Base-by-base conservation (phyloP, 2,329 filamentous ascomycete genomes). In the Tothia fuscella region DNA sequence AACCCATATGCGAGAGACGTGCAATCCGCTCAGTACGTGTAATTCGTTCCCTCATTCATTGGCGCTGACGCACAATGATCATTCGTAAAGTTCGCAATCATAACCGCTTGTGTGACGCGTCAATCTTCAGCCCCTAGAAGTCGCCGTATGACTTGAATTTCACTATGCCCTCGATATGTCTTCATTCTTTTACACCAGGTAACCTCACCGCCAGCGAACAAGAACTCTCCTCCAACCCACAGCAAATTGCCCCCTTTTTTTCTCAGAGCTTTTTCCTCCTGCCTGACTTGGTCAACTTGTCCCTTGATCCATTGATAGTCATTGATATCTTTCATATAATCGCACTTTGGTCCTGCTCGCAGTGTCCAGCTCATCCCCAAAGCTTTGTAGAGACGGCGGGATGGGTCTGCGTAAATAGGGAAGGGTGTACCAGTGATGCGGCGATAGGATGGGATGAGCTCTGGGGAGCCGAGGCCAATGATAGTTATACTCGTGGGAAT, bases 321-420 rank as follows among this genome's bases (percentile, higher is more conserved):
- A 7, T 13, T 39, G 14, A 28, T 41, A 13, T 36, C 36, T 45
- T 68, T 67, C 57, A 80, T 73, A 56, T 88, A 88, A 3, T 69
- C 69, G 0, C 82, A 81, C 12, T 59, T 59, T n/a, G 21, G 16
- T 12, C 35, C 42, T 3, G 14, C 20, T 32, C 69, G 63, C 25
- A 78, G 64, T 2, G 79, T 81, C 47, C 71, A 73, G 10, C 71
- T 66, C 81, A 88, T 84, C 48, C 75, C 80, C 1, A 89, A 70
- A 37, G 70, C 65, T 31, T 71, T 61, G 61, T 86, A 86, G 4
- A 88, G 66, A 26, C 69, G 69, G 22, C 72, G 67, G 3, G 73
- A 76, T 0, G 82, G 81, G 54, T 88, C 82, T n/a, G 80, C 74
- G 62, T 84, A 88, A 46, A 88, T 71, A n/a, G 78, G 77, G 61